Percentiles rank a stretch among this genome's conserved stretches.
These are phyloP conservation scores for Fusarium sp. DNA, from an alignment of 2,329 filamentous ascomycete genomes.

Conservation along the genomic window DNA sequence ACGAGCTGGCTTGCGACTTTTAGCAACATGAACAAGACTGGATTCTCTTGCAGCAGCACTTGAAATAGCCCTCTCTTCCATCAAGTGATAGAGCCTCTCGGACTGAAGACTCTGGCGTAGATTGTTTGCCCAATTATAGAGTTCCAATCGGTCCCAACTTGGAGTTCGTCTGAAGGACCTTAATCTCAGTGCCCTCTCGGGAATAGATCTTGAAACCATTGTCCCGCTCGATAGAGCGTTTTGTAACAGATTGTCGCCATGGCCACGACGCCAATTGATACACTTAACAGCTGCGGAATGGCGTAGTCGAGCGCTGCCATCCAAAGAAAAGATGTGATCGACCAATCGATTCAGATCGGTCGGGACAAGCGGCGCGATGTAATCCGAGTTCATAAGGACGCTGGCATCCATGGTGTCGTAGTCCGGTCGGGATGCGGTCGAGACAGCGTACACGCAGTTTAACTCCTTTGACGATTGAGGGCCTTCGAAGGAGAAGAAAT, in stretches of 20 bases:
- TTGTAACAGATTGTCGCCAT: constrained; percentile 36
- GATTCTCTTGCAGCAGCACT: constrained; percentile 28
- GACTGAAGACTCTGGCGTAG: constrained; percentile 52
- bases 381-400: constrained; percentile 91
- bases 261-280: constrained; percentile 72
- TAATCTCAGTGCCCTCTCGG: constrained; percentile 34
- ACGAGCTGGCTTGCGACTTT: neutral
- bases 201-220: constrained; percentile 31
- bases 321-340: constrained; percentile 79
- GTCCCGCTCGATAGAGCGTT: constrained; percentile 34
- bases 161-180: constrained; percentile 29
- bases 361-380: constrained; percentile 80
- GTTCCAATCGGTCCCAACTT: constrained; percentile 50
- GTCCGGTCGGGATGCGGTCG: constrained; percentile 77
- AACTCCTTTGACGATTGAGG: constrained; percentile 46
- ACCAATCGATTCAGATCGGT: constrained; percentile 81
- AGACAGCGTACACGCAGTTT: constrained; percentile 76
- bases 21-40: constrained; percentile 32
- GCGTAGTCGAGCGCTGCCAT: constrained; percentile 83
- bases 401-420: constrained; percentile 91
- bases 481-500: constrained; percentile 73
- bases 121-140: constrained; percentile 54
- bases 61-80: constrained; percentile 35
- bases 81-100: constrained; percentile 47
- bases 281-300: constrained; percentile 87